Evolutionary conservation across 2,329 filamentous ascomycete genomes (phyloP).

Genomic region (Cryphonectria carpinicola): DNA sequence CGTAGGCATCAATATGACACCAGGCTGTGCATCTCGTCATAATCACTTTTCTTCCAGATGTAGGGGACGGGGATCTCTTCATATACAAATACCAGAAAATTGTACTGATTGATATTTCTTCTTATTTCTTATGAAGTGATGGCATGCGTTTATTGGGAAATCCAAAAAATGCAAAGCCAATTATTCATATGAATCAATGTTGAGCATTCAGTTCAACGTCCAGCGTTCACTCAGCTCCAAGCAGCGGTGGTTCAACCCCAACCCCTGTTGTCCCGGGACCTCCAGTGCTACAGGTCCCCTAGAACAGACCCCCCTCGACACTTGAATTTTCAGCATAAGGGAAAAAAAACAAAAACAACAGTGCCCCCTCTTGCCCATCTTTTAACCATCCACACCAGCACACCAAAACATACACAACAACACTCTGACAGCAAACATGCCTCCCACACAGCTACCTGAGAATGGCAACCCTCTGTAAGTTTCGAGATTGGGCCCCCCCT

Average conservation of each 20-base stretch:
- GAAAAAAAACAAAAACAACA: not conserved
- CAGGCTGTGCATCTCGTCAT: no score
- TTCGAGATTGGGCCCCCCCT: not conserved
- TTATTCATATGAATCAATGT: not conserved
- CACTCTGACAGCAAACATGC: slow-evolving; percentile 12
- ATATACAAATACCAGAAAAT: no score
- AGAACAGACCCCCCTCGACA: not conserved
- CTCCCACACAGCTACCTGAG: slow-evolving; percentile 28
- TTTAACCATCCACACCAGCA: not conserved
- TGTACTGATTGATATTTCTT: no score
- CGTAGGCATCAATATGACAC: no score
- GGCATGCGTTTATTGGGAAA: no score
- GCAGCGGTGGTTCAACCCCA: not conserved
- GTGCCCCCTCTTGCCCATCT: not conserved
- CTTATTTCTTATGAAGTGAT: no score
- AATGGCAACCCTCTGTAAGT: slow-evolving; percentile 45
- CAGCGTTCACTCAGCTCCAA: not conserved
- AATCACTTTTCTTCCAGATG: no score
- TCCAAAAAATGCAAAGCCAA: not conserved
- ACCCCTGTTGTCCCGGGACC: not conserved
- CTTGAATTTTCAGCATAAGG: not conserved
- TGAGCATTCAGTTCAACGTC: not conserved
- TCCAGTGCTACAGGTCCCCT: not conserved
- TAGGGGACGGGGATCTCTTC: no score
- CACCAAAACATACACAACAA: not conserved